phyloP scores from a whole-genome alignment of 2,329 filamentous ascomycete species.

The Alternaria triticina region DNA sequence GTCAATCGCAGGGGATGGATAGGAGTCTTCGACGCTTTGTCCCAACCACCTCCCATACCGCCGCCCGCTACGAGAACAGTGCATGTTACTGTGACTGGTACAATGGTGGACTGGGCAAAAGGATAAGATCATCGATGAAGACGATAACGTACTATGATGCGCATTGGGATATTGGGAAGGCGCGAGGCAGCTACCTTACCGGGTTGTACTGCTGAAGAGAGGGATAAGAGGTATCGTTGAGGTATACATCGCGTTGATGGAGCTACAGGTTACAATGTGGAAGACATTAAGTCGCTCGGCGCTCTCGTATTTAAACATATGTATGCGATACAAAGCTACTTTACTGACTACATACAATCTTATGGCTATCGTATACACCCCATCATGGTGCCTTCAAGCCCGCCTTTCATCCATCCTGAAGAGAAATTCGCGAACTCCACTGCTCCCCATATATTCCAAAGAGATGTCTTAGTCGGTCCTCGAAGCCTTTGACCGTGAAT shows the following conservation, averaged over 20 bases:
- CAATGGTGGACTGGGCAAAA: background rate
- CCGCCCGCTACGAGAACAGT: background rate
- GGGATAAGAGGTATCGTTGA: no score
- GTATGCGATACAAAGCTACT: no score
- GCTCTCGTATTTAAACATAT: rapidly evolving
- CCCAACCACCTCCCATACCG: background rate
- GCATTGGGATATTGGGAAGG: background rate
- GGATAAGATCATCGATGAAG: background rate
- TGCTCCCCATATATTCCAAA: background rate
- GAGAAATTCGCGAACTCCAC: background rate
- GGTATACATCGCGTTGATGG: no score
- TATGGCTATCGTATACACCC: background rate
- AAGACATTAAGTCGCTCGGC: background rate
- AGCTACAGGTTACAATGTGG: background rate
- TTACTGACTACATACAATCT: background rate
- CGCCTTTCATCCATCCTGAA: no score
- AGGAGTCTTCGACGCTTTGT: no score
- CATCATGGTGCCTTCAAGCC: background rate
- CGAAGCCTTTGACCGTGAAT: background rate
- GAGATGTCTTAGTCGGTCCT: background rate
- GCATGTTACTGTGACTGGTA: background rate
- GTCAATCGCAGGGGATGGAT: no score
- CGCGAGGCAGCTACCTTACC: background rate
- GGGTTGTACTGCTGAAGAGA: background rate
- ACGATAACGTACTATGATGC: background rate